These are phyloP conservation scores for Pleurotus cornucopiae DNA, from an alignment of 768 basidiomycete species.

Conservation along the genomic window DNA sequence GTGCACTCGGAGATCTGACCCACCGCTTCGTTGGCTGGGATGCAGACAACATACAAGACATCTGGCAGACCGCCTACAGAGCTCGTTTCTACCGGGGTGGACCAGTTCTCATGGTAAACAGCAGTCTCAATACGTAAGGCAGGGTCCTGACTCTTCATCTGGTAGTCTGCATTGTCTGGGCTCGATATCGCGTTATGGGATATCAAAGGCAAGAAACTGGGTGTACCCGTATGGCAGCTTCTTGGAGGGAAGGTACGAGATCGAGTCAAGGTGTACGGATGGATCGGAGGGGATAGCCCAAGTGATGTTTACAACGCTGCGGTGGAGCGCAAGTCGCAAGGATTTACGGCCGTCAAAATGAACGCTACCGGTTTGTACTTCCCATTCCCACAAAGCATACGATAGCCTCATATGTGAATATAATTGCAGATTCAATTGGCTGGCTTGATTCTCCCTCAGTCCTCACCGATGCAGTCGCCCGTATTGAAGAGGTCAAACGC, in stretches of 20 bases:
- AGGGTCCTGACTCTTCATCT: neutral
- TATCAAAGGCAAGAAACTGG: conserved; percentile 75
- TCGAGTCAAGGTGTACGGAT: conserved; percentile 54
- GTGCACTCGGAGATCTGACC: conserved; percentile 55
- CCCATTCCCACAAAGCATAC: neutral
- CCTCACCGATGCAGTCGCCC: conserved; percentile 46
- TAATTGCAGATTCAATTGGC: conserved; percentile 27
- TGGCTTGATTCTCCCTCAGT: conserved; percentile 61
- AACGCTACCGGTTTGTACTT: conserved; percentile 48
- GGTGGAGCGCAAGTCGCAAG: conserved; percentile 48
- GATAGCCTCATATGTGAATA: neutral
- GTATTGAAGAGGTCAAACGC: conserved; percentile 47
- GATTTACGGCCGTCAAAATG: conserved; percentile 73
- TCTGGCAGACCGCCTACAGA: conserved; percentile 60
- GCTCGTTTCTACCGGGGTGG: conserved; percentile 65
- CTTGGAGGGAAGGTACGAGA: conserved; percentile 69
- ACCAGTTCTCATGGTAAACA: conserved; percentile 59
- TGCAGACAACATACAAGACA: conserved; percentile 66
- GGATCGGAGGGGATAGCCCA: conserved; percentile 53
- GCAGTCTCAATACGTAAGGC: neutral
- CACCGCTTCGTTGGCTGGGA: conserved; percentile 58
- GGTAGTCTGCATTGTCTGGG: conserved; percentile 49
- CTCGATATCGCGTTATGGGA: conserved; percentile 74
- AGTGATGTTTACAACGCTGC: conserved; percentile 52
- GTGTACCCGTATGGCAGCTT: conserved; percentile 60